phyloP scores from a whole-genome alignment of 2,329 filamentous ascomycete genomes.

The Arachnomyces sp. region DNA sequence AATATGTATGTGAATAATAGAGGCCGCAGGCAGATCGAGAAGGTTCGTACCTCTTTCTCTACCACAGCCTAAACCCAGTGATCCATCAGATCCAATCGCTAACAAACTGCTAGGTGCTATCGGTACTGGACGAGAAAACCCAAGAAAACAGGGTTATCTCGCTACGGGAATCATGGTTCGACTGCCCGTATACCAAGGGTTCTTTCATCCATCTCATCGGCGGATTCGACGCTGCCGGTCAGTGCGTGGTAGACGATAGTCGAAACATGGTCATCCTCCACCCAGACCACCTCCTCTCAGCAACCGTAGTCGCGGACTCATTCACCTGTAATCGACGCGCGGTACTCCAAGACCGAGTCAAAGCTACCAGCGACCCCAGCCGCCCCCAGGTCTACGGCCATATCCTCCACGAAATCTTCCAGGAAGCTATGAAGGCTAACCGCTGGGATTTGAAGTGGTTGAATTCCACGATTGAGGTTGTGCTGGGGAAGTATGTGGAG shows the following conservation, averaged over 20 bases:
- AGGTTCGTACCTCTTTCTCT: conserved; percentile 46
- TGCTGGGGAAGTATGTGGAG: conserved; percentile 72
- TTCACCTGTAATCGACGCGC: conserved; percentile 85
- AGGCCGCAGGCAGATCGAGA: conserved; percentile 56
- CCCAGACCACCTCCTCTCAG: conserved; percentile 89
- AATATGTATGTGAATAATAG: conserved; percentile 58
- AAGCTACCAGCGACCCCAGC: conserved; percentile 73
- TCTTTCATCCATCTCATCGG: conserved; percentile 84
- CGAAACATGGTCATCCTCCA: conserved; percentile 83
- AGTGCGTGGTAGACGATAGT: conserved; percentile 73
- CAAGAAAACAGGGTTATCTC: conserved; percentile 59
- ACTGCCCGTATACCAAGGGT: conserved; percentile 64
- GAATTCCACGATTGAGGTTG: conserved; percentile 54
- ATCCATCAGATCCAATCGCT: conserved; percentile 5
- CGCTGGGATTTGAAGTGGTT: conserved; percentile 67
- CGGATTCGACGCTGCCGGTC: conserved; percentile 58
- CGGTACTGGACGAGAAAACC: conserved; percentile 70
- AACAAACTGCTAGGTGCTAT: conserved; percentile 54
- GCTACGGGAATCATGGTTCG: conserved; percentile 77
- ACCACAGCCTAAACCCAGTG: conserved; percentile 21
- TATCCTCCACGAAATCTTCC: conserved; percentile 90
- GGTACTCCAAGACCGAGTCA: conserved; percentile 89
- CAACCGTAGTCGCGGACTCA: conserved; percentile 92
- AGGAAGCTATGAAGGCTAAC: conserved; percentile 77
- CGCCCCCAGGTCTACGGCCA: conserved; percentile 84